These are phyloP conservation scores for Adenanthera pavonina DNA, from an alignment of 306 rosid genomes.

Conservation along the genomic window DNA sequence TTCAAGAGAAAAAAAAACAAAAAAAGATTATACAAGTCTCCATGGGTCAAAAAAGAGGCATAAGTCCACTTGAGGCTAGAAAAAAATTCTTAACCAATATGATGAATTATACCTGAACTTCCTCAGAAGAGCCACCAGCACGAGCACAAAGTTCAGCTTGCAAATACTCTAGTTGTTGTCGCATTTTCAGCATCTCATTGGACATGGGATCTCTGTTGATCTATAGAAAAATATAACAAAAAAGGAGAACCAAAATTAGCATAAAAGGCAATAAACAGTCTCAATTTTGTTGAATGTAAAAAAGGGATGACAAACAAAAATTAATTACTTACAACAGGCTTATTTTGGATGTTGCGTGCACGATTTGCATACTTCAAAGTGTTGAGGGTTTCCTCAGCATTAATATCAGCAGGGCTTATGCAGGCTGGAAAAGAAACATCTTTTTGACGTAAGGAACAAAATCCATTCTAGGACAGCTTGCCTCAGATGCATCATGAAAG, in stretches of 20 bases:
- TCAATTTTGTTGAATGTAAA: conserved; percentile 20
- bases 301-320: background rate
- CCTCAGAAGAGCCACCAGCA: conserved; percentile 87
- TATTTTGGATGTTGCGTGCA: conserved; percentile 96
- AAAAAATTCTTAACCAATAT: conserved; percentile 29
- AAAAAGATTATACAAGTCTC: conserved; percentile 26
- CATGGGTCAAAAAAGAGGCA: conserved; percentile 11
- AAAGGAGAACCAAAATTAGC: conserved; percentile 29
- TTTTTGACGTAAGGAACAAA: conserved; percentile 41
- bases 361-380: conserved; percentile 99
- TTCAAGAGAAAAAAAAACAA: background rate
- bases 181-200: conserved; percentile 96
- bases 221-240: conserved; percentile 49
- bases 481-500: conserved; percentile 34
- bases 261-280: conserved; percentile 38
- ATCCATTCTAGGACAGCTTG: conserved; percentile 23
- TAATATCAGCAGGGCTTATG: conserved; percentile 99
- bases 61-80: conserved; percentile 19
- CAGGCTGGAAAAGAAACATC: conserved; percentile 70
- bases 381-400: conserved; percentile 99
- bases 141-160: conserved; percentile 99
- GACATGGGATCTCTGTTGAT: conserved; percentile 99
- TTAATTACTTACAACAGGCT: conserved; percentile 86
- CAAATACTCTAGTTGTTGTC: conserved; percentile 90
- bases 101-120: conserved; percentile 74